Evolutionary conservation across 2,329 filamentous ascomycete genomes (phyloP), one percentile per base, ranked within the genome.

Genomic region (Trichoderma sp.): DNA sequence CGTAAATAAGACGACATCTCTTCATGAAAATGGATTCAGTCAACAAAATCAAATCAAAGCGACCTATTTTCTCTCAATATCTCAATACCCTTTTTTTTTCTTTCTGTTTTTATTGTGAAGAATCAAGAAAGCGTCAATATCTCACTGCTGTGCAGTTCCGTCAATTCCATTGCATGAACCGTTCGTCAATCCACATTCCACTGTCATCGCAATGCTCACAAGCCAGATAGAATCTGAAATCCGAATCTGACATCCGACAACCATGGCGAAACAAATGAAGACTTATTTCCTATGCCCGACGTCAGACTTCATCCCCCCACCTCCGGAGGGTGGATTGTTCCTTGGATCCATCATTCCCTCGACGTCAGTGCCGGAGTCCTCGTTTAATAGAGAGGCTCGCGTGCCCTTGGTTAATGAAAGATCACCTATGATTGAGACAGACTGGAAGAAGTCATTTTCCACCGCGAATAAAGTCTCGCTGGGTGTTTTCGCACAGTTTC

Each of bases 261-360:
- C 34, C 37, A 66, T 66, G 61, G 11, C 39, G 32, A 13, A 34
- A 3, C n/a, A n/a, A 32, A 56, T 16, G 46, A 66, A 66, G 37
- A 66, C 61, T n/a, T 66, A 66, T 46, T 66, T 66, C 1, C 52
- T 66, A 3, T 58, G 52, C 32, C 61, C 61, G 6, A 66, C 52
- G 6, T 66, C 52, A n/a, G 39, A 43, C 5, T 43, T 43, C 18
- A 43, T 43, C 18, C 39, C 5, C n/a, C 39, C 16, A 8, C 39
- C 39, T 8, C 39, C 39, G 6, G 39, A 43, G 7, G 39, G 39
- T n/a, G 3, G 16, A 0, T 43, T 43, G 8, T 43, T 43, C n/a
- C 39, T 43, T 8, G 39, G 39, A 16, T 43, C 39, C 3, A 43
- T 43, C 2, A 43, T 43, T n/a, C 5, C 6, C 39, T 18, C 39